A percentile compares a stretch with the other conserved stretches of the same genome.
Evolutionary conservation across 805 yeast species (phyloP).

Genomic region (Cyberlindnera japonica): DNA sequence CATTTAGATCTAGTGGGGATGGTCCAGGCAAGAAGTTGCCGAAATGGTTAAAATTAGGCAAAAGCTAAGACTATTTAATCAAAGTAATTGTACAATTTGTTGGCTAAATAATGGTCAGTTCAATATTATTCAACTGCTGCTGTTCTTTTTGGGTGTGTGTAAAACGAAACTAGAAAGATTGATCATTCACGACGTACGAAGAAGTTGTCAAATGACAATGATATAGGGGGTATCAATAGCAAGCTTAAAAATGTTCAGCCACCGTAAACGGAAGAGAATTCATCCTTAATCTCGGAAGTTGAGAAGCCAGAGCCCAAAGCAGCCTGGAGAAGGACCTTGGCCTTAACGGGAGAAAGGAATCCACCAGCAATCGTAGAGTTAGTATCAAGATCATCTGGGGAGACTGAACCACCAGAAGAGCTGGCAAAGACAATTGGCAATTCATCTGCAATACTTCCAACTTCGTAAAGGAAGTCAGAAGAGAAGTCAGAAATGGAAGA

Average conservation of each 20-base stretch:
- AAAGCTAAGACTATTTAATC: constrained; percentile 32
- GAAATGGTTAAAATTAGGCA: constrained; percentile 39
- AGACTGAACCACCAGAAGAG: constrained; percentile 9
- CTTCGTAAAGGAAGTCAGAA: constrained; percentile 28
- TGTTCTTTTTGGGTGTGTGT: too few species aligned
- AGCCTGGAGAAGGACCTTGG: constrained; percentile 46
- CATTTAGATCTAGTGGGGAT: background rate
- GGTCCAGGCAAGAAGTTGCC: constrained; percentile 30
- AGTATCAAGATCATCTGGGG: constrained; percentile 9
- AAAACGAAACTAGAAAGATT: too few species aligned
- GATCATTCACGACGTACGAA: too few species aligned
- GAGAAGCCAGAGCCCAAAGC: constrained; percentile 41
- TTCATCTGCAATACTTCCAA: constrained; percentile 30
- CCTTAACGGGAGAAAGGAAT: constrained; percentile 48
- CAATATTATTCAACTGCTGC: too few species aligned
- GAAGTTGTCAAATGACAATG: background rate
- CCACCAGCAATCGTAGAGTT: constrained; percentile 44
- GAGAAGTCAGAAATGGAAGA: constrained; percentile 45
- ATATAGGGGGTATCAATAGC: background rate
- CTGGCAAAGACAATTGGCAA: constrained; percentile 45
- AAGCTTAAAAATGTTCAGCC: constrained; percentile 29
- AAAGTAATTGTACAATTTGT: too few species aligned
- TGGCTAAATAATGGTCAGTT: too few species aligned
- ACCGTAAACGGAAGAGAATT: constrained; percentile 52
- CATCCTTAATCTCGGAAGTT: constrained; percentile 37